phyloP scores from a whole-genome alignment of 2,329 filamentous ascomycete species.

The Penicillium verrucosum region DNA sequence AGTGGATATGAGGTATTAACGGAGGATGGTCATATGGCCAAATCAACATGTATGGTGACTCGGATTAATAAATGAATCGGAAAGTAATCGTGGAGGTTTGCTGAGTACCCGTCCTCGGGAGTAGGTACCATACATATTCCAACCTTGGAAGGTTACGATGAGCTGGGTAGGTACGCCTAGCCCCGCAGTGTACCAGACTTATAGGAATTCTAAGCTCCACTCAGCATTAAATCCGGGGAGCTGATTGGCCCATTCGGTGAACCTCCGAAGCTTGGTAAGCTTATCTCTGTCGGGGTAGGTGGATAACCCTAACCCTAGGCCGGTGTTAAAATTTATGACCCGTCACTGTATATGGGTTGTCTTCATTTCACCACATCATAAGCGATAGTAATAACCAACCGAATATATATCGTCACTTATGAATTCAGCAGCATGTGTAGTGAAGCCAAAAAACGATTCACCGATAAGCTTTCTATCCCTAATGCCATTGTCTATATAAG shows the following conservation, averaged over 20 bases:
- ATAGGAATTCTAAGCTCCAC: background rate
- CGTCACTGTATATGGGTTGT: too few relatives aligned
- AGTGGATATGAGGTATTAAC: background rate
- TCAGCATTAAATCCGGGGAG: rapidly evolving
- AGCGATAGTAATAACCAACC: too few relatives aligned
- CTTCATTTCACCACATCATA: too few relatives aligned
- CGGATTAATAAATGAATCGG: background rate
- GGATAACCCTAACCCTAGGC: background rate
- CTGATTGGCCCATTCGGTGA: background rate
- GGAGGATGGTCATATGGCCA: background rate
- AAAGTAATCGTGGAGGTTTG: background rate
- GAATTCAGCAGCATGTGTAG: too few relatives aligned
- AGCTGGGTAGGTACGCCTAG: background rate
- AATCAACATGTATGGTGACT: background rate
- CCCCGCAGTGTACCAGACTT: background rate
- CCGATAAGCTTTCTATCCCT: too few relatives aligned
- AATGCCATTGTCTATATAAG: too few relatives aligned
- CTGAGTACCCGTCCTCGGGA: background rate
- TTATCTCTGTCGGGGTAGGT: background rate
- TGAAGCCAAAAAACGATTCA: too few relatives aligned
- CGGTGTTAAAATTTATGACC: too few relatives aligned
- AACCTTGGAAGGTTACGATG: too few relatives aligned
- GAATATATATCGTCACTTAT: too few relatives aligned
- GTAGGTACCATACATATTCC: too few relatives aligned
- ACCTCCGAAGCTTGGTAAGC: constrained; percentile 4